These are phyloP conservation scores for Kluyveromyces marxianus DNA, from an alignment of 1,139 yeast species.

Conservation along the genomic window DNA sequence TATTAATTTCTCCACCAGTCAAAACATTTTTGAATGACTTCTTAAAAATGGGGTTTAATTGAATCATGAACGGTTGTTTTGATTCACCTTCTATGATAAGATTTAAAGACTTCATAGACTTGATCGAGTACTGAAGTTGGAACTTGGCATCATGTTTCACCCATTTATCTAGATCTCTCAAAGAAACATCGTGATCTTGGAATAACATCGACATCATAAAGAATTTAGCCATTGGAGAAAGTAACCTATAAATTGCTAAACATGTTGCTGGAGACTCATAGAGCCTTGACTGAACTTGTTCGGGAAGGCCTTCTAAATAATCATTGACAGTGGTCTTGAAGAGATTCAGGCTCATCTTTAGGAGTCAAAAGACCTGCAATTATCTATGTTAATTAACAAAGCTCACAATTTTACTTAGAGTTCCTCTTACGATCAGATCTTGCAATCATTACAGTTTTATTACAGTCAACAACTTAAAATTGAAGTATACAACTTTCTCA, in stretches of 20 bases:
- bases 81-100: constrained; percentile 50
- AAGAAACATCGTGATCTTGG: constrained; percentile 63
- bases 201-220: constrained; percentile 83
- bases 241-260: constrained; percentile 75
- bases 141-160: constrained; percentile 47
- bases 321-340: constrained; percentile 78
- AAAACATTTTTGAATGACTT: constrained; percentile 72
- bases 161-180: constrained; percentile 68
- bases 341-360: constrained; percentile 35
- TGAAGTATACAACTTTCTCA: too few species aligned
- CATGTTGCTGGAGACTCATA: constrained; percentile 90
- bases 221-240: constrained; percentile 86
- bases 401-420: neutral
- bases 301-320: constrained; percentile 84
- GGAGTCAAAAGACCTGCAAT: neutral
- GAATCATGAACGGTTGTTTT: constrained; percentile 28
- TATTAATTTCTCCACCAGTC: constrained; percentile 56
- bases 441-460: too few species aligned
- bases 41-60: constrained; percentile 67
- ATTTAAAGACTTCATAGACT: constrained; percentile 69
- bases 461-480: too few species aligned
- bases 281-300: constrained; percentile 68
- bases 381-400: too few species aligned
- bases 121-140: constrained; percentile 64
- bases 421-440: too few species aligned